Percentiles rank a stretch among this genome's conserved stretches.
Evolutionary conservation across 2,329 filamentous ascomycete species (phyloP).

Genomic region (Trichophyton mentagrophytes): DNA sequence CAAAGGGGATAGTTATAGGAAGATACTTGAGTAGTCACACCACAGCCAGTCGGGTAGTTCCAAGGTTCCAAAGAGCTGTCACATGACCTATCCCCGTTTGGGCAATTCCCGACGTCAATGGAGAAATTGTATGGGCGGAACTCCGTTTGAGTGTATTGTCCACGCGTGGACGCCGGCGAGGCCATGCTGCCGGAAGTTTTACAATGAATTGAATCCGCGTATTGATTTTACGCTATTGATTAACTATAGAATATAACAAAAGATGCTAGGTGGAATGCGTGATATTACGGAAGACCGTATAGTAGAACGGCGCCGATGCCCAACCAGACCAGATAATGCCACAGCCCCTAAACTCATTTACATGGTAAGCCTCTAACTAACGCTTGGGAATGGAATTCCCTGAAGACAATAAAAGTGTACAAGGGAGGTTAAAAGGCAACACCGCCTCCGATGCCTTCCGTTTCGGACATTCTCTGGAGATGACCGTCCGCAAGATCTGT

Average conservation of each 20-base stretch:
- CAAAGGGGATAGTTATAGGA: too few species aligned
- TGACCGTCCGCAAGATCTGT: constrained; percentile 38
- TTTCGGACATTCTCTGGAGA: constrained; percentile 34
- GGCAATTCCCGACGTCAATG: background rate
- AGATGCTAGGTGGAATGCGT: too few species aligned
- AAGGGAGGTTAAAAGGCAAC: constrained; percentile 25
- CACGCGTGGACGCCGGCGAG: too few species aligned
- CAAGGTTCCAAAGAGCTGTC: background rate
- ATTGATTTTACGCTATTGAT: too few species aligned
- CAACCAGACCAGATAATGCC: background rate
- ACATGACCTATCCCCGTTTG: background rate
- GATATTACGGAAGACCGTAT: background rate
- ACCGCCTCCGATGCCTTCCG: constrained; percentile 25
- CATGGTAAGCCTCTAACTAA: background rate
- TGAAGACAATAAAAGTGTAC: background rate
- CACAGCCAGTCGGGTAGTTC: too few species aligned
- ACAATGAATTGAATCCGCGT: too few species aligned
- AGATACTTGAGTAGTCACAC: too few species aligned
- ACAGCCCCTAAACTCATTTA: background rate
- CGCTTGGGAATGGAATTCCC: background rate
- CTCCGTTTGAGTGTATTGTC: background rate
- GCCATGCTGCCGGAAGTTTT: too few species aligned
- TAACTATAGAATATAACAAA: too few species aligned
- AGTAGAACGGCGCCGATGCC: background rate
- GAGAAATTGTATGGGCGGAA: background rate